Evolutionary conservation across 208 protist genomes (phyloP), one percentile per base, ranked within the genome.

Genomic region (Trypanosoma platydactyli): DNA sequence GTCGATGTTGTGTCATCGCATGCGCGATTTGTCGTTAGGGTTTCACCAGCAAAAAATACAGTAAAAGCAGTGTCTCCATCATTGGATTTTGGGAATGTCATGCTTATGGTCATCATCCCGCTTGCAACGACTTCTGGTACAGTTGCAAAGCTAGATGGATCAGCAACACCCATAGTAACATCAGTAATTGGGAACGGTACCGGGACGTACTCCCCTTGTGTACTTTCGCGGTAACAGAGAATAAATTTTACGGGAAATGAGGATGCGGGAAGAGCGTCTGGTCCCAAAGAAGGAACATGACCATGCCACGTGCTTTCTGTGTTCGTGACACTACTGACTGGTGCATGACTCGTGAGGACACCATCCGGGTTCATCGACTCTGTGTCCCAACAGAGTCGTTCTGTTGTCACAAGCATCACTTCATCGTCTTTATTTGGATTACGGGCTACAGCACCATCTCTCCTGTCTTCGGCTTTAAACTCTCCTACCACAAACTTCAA

Each of bases 251-350:
- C 65, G 15, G 91, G 91, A 68, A 94, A 96, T 41, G 60, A 27
- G 27, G 42, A 45, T 45, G 42, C 24, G 4, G 66, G 25, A 6
- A 83, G 77, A 12, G 81, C 77, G 60, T 76, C 65, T 15, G 91
- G 91, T 18, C 91, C 91, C 6, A 96, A 64, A 1, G 88, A 94
- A 5, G 91, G 91, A 4, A 96, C 80, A 67, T 92, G 86, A 18
- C 71, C 81, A 0, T 42, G 50, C 88, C 88, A 92, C 48, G 64
- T 45, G 20, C 68, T 67, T 22, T 59, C 22, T 0, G n/a, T 60
- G 13, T 42, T 24, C 3, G 53, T 64, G 9, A 80, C 52, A 49
- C 27, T 30, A n/a, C 65, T 60, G 20, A 88, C 59, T 16, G 41
- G 29, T 48, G 73, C 75, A 13, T 79, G 61, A 24, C 0, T 18